Conservation (phyloP, 768 basidiomycete species). For the Pisolithus orientalis region DNA sequence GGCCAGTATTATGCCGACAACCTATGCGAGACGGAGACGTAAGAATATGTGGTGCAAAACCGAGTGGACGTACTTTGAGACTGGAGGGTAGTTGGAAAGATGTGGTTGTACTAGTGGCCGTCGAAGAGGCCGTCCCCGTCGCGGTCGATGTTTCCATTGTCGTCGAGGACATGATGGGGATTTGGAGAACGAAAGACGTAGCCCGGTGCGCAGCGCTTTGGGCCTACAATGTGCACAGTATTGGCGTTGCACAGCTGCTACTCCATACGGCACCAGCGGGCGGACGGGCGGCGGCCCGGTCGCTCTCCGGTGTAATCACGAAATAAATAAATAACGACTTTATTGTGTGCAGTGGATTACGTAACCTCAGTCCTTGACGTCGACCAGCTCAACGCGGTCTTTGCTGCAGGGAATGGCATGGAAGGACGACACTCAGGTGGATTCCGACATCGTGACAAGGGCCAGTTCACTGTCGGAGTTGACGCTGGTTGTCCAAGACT, state of each 20-base stretch:
- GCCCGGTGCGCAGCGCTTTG: constrained; percentile 1
- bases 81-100: constrained; percentile 34
- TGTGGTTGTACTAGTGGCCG: constrained; percentile 31
- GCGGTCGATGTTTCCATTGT: constrained; percentile 15
- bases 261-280: no score
- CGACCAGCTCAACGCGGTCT: background rate
- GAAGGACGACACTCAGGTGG: background rate
- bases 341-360: no score
- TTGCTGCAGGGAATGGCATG: background rate
- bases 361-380: no score
- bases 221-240: constrained; percentile 4
- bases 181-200: constrained; percentile 4
- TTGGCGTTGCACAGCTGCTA: constrained; percentile 8
- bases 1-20: constrained; percentile 75
- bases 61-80: constrained; percentile 40
- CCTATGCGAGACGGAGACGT: constrained; percentile 29
- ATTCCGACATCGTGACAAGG: background rate
- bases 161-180: constrained; percentile 24
- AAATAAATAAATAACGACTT: no score
- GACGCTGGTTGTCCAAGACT: background rate
- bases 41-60: background rate
- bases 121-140: constrained; percentile 29
- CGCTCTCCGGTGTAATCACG: no score
- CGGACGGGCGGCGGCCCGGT: no score
- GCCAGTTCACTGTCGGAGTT: background rate